Percentiles rank a stretch among this genome's conserved stretches.
These are phyloP conservation scores for Cyberlindnera nakhonratchasimensis DNA, from an alignment of 805 yeast species.

Conservation along the genomic window DNA sequence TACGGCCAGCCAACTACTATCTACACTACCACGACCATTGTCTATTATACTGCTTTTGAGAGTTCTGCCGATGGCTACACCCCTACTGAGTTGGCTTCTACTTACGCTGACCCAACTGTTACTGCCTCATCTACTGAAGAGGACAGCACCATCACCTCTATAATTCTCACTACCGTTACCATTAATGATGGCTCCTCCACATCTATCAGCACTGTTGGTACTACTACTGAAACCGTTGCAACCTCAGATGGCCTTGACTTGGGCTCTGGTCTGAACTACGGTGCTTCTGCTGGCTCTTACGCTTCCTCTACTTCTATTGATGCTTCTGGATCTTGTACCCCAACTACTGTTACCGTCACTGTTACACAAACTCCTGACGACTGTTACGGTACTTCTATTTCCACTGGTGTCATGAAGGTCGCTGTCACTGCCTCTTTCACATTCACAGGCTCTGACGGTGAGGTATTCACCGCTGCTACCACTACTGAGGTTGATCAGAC, in stretches of 20 bases:
- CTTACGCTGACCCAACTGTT: conserved; percentile 10
- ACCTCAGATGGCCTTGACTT: conserved; percentile 5
- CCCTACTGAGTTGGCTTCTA: conserved; percentile 13
- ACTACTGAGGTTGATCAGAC: conserved; percentile 28
- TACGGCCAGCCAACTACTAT: conserved; percentile 39
- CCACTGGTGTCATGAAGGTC: conserved; percentile 17
- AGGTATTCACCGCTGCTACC: conserved; percentile 21
- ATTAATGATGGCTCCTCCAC: conserved; percentile 33
- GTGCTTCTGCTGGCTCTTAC: conserved; percentile 5
- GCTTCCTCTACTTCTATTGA: conserved; percentile 3
- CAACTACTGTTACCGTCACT: conserved; percentile 24
- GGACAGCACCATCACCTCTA: conserved; percentile 43
- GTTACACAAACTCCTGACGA: conserved; percentile 24
- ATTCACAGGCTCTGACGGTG: conserved; percentile 26
- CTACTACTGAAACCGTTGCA: conserved; percentile 20
- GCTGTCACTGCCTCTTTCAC: conserved; percentile 27
- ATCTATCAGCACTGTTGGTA: conserved; percentile 32
- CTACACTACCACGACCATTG: conserved; percentile 41
- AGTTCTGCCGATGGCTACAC: conserved; percentile 57
- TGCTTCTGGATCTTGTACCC: background rate
- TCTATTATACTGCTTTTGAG: conserved; percentile 46
- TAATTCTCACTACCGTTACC: conserved; percentile 32
- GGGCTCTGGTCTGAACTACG: conserved; percentile 5
- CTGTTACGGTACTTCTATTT: conserved; percentile 14
- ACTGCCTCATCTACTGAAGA: conserved; percentile 7